These are phyloP conservation scores for Leucosporidium scottii DNA, from an alignment of 768 basidiomycete species.

Conservation along the genomic window DNA sequence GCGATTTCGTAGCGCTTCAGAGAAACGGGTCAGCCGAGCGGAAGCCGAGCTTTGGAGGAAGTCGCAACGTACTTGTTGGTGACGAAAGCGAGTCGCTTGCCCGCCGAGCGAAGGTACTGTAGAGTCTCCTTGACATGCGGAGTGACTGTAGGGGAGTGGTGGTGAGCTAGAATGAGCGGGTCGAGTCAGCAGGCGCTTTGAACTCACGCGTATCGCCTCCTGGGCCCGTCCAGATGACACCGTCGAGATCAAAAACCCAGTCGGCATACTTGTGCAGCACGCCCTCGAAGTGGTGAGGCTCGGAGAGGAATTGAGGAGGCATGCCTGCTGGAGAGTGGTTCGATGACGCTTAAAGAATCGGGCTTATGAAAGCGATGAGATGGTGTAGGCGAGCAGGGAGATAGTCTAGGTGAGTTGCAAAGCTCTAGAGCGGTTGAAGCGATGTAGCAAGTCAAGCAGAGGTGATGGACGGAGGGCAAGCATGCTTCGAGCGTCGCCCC, in stretches of 20 bases:
- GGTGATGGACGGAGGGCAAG: no score
- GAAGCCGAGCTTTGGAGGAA: not conserved
- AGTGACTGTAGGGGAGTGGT: not conserved
- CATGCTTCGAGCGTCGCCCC: no score
- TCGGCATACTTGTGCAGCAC: constrained; percentile 41
- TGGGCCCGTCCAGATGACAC: constrained; percentile 45
- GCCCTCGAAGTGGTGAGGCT: not conserved
- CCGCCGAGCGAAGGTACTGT: constrained; percentile 8
- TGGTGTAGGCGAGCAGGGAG: no score
- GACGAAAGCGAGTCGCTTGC: constrained; percentile 67
- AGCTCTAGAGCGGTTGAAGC: no score
- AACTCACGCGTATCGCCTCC: constrained; percentile 13
- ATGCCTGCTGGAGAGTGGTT: not conserved
- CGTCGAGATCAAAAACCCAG: constrained; percentile 45
- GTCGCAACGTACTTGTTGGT: not conserved
- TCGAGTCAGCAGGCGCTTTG: not conserved
- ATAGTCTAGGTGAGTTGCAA: no score
- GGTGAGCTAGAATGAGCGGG: not conserved
- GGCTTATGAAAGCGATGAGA: no score
- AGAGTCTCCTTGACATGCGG: constrained; percentile 15
- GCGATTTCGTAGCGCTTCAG: constrained; percentile 90
- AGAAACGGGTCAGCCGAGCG: not conserved
- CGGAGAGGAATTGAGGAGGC: not conserved
- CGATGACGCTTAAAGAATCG: no score
- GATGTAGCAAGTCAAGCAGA: no score